Conservation (phyloP, 2,329 filamentous ascomycete species). For the Aureobasidium sp. region DNA sequence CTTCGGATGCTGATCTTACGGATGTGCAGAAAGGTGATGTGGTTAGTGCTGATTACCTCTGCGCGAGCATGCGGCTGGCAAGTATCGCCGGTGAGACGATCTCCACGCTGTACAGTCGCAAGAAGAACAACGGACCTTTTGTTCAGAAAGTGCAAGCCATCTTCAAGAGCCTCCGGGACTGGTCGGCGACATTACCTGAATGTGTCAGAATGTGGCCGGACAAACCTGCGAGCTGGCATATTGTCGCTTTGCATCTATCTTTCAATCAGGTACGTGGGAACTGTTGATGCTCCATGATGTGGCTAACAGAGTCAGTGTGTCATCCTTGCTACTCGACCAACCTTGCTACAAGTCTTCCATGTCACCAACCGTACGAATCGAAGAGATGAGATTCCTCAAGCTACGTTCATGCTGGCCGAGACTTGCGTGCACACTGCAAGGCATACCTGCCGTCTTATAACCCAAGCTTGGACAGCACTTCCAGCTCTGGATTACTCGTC, state of each 20-base stretch:
- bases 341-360: conserved; percentile 26
- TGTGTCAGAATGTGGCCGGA: conserved; percentile 18
- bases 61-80: conserved; percentile 33
- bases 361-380: conserved; percentile 14
- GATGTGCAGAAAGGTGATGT: conserved; percentile 20
- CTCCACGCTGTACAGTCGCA: conserved; percentile 23
- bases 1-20: conserved; percentile 29
- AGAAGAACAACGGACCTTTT: conserved; percentile 22
- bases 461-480: conserved; percentile 39
- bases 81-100: conserved; percentile 24
- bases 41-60: conserved; percentile 31
- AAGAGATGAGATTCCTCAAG: conserved; percentile 11
- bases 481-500: conserved; percentile 40
- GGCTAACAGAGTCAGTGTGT: conserved; percentile 17
- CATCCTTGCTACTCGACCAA: conserved; percentile 26
- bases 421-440: conserved; percentile 39
- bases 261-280: conserved; percentile 24
- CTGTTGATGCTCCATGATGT: not conserved
- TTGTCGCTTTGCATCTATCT: conserved; percentile 27
- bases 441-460: conserved; percentile 36
- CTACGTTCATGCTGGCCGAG: conserved; percentile 10
- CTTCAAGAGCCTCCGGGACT: conserved; percentile 29
- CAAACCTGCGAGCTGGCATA: conserved; percentile 1
- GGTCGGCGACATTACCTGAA: conserved; percentile 23
- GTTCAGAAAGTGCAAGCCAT: conserved; percentile 28